Percentiles rank a stretch among this genome's conserved stretches.
Evolutionary conservation across 306 rosid genomes (phyloP).

Genomic region (Abrus precatorius): DNA sequence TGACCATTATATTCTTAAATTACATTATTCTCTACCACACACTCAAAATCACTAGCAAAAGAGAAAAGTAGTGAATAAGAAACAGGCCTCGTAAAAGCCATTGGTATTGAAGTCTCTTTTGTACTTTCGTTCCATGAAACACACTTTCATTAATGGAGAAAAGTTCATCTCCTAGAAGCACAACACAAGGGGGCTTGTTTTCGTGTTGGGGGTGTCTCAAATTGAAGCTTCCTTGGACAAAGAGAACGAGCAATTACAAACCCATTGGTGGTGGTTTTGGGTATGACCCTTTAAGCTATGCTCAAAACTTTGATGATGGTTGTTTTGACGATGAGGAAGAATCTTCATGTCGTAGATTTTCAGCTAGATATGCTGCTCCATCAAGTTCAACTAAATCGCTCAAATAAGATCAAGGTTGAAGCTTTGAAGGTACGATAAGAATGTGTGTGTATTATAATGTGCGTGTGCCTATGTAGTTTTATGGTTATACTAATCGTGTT

Average conservation of each 20-base stretch:
- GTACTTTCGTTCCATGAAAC: conserved; percentile 44
- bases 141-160: conserved; percentile 53
- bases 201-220: conserved; percentile 75
- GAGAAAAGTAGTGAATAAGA: not conserved
- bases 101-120: not conserved
- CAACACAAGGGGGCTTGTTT: conserved; percentile 34
- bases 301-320: conserved; percentile 84
- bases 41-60: conserved; percentile 46
- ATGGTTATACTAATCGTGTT: not conserved
- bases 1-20: conserved; percentile 25
- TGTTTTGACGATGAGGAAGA: conserved; percentile 54
- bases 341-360: conserved; percentile 56
- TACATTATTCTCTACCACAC: conserved; percentile 58
- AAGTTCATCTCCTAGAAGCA: conserved; percentile 48
- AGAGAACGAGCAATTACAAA: conserved; percentile 42
- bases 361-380: conserved; percentile 72
- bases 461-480: not conserved
- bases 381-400: conserved; percentile 52
- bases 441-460: not conserved
- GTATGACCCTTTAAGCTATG: conserved; percentile 80
- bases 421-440: conserved; percentile 21
- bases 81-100: conserved; percentile 9
- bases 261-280: conserved; percentile 57
- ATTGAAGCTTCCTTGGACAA: conserved; percentile 70
- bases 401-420: conserved; percentile 28